These are phyloP conservation scores for Nakaseomyces sp. DNA, from an alignment of 1,139 yeast genomes.

Conservation along the genomic window DNA sequence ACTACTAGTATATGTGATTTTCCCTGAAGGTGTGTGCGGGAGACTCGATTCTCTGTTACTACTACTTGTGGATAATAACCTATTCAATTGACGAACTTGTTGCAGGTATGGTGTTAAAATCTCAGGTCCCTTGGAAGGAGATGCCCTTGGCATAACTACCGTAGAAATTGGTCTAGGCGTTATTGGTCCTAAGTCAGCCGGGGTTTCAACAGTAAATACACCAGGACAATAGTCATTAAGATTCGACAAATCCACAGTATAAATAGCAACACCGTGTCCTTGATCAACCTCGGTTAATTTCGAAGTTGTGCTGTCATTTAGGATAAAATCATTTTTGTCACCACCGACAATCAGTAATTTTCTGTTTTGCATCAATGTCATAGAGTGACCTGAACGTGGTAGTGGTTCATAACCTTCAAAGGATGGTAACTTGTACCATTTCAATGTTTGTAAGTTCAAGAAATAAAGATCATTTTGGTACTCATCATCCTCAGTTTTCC, in stretches of 20 bases:
- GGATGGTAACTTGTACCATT: conserved; percentile 57
- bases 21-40: background rate
- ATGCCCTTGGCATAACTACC: background rate
- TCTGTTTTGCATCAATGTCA: conserved; percentile 55
- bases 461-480: conserved; percentile 59
- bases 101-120: conserved; percentile 4
- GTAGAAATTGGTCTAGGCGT: background rate
- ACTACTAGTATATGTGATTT: background rate
- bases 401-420: conserved; percentile 48
- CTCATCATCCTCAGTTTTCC: conserved; percentile 64
- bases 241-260: conserved; percentile 4
- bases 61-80: background rate
- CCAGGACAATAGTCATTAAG: conserved; percentile 7
- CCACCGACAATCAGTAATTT: conserved; percentile 83
- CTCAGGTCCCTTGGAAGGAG: conserved; percentile 1
- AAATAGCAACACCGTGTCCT: conserved; percentile 5
- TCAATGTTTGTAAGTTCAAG: conserved; percentile 57
- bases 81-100: conserved; percentile 4
- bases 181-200: background rate
- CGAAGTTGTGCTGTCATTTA: background rate
- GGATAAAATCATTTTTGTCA: conserved; percentile 48
- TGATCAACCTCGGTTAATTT: background rate
- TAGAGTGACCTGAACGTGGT: conserved; percentile 83
- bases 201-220: background rate
- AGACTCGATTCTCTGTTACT: background rate